These are phyloP conservation scores for Trypanosoma lewisi DNA, from an alignment of 208 protist genomes.

Conservation along the genomic window DNA sequence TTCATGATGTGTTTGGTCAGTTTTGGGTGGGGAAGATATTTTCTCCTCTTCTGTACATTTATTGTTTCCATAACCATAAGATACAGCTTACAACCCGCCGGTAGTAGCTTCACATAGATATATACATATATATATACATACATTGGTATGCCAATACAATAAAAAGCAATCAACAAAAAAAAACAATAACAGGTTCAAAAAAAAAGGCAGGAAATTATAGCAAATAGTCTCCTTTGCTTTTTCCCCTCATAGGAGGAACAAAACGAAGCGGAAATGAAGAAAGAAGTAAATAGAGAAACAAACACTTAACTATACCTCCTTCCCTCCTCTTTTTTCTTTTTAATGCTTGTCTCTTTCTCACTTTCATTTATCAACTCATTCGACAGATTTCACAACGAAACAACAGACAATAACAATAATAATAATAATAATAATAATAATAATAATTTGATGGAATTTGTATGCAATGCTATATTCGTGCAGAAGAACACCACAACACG, in stretches of 20 bases:
- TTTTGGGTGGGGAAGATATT: neutral
- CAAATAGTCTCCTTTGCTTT: too few relatives aligned
- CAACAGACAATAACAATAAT: neutral
- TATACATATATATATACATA: constrained; percentile 4
- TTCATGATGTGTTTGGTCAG: neutral
- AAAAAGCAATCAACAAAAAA: neutral
- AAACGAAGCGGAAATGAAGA: too few relatives aligned
- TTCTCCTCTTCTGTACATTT: neutral
- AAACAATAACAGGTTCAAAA: neutral
- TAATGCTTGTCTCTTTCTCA: neutral
- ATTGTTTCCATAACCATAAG: neutral
- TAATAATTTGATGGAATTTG: too few relatives aligned
- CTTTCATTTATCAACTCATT: neutral
- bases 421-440: too few relatives aligned
- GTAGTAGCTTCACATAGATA: neutral
- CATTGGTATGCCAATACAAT: constrained; percentile 2
- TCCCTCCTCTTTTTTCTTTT: neutral
- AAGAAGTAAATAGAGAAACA: constrained; percentile 10
- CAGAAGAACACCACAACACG: too few relatives aligned
- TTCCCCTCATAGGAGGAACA: too few relatives aligned
- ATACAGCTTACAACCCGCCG: neutral
- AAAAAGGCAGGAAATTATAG: too few relatives aligned
- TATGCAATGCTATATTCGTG: too few relatives aligned
- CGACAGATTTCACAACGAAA: neutral
- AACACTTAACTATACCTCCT: neutral